Evolutionary conservation across 108 stramenopile species (phyloP).

Genomic region (Parmales sp.): DNA sequence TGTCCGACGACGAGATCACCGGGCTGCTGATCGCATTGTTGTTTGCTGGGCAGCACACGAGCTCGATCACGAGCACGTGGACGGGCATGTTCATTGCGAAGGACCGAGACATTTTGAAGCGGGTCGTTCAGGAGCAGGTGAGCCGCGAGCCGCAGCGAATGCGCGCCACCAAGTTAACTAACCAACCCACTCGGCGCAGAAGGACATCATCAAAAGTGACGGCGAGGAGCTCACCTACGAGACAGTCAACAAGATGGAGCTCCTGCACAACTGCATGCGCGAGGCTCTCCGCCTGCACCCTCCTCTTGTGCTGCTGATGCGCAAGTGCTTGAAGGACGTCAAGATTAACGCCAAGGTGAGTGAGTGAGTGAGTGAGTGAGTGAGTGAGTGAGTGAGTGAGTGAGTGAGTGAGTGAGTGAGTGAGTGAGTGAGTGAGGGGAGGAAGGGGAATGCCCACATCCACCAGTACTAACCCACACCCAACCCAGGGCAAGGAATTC

Average conservation of each 20-base stretch:
- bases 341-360: slow-evolving; percentile 54
- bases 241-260: slow-evolving; percentile 69
- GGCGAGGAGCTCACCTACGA: slow-evolving; percentile 47
- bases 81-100: slow-evolving; percentile 71
- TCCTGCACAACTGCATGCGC: slow-evolving; percentile 85
- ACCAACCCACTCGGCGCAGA: background rate
- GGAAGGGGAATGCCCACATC: too few species aligned
- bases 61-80: slow-evolving; percentile 94
- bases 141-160: slow-evolving; percentile 24
- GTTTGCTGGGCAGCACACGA: slow-evolving; percentile 99
- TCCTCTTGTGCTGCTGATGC: slow-evolving; percentile 94
- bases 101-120: slow-evolving; percentile 63
- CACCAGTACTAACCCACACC: too few species aligned
- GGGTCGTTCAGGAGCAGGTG: slow-evolving; percentile 72
- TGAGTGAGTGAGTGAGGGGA: too few species aligned
- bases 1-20: slow-evolving; percentile 89
- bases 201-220: too few species aligned
- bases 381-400: too few species aligned
- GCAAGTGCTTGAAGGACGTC: slow-evolving; percentile 77
- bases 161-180: background rate
- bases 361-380: too few species aligned
- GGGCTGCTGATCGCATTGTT: slow-evolving; percentile 93
- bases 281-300: slow-evolving; percentile 93
- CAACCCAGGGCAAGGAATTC: slow-evolving; percentile 57
- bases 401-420: too few species aligned